Percentiles rank a stretch among this genome's conserved stretches.
These are phyloP conservation scores for Camillea tinctor DNA, from an alignment of 2,329 filamentous ascomycete genomes.

Conservation along the genomic window DNA sequence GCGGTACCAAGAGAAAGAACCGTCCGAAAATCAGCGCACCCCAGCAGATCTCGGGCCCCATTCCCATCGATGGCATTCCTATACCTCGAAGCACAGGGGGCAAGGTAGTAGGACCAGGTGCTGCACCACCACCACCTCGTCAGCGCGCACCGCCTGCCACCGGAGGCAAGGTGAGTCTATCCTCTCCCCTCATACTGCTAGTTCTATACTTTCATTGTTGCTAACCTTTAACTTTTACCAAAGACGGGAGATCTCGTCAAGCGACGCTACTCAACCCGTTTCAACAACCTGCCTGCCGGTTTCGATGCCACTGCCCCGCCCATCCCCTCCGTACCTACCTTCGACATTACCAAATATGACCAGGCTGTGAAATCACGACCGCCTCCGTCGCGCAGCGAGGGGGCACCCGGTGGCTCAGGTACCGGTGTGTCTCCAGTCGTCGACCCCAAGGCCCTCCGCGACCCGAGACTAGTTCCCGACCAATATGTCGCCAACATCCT, in stretches of 20 bases:
- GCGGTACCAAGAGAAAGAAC: constrained; percentile 57
- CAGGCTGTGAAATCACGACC: constrained; percentile 46
- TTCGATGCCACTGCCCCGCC: constrained; percentile 69
- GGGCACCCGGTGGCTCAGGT: constrained; percentile 42
- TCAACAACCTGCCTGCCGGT: constrained; percentile 73
- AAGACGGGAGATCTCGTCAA: constrained; percentile 84
- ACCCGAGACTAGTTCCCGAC: constrained; percentile 76
- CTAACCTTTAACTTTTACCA: background rate
- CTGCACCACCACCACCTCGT: constrained; percentile 33
- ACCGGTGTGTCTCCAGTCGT: constrained; percentile 60
- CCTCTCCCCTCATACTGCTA: background rate
- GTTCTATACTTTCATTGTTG: constrained; percentile 3
- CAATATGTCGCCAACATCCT: constrained; percentile 74
- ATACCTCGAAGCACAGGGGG: constrained; percentile 36
- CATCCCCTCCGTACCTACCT: constrained; percentile 64
- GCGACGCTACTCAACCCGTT: constrained; percentile 88
- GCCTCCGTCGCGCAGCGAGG: constrained; percentile 52
- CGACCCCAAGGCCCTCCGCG: constrained; percentile 74
- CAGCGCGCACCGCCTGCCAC: constrained; percentile 45
- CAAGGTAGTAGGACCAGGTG: constrained; percentile 26
- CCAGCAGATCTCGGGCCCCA: constrained; percentile 61
- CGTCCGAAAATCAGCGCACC: constrained; percentile 63
- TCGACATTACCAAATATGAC: constrained; percentile 54
- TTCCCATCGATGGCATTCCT: constrained; percentile 49
- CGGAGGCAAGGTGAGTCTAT: constrained; percentile 52